These are phyloP conservation scores for Artemisia argyi DNA, from an alignment of 129 eudicot genomes.

Conservation along the genomic window DNA sequence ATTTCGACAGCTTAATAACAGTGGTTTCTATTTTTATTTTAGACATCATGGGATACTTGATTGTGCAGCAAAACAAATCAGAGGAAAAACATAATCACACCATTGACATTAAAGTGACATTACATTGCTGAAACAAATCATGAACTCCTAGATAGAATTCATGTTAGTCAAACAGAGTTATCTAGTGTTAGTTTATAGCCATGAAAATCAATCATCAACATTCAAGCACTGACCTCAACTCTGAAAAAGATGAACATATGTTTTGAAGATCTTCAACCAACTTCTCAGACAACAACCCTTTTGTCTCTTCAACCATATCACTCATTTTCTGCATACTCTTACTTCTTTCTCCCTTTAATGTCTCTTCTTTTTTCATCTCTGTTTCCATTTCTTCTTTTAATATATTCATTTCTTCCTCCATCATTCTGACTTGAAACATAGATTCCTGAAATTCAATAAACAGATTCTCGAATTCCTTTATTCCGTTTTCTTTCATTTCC, in stretches of 20 bases:
- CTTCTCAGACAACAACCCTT: constrained; percentile 47
- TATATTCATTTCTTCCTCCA: constrained; percentile 56
- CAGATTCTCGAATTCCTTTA: constrained; percentile 44
- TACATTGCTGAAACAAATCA: constrained; percentile 27
- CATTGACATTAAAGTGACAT: constrained; percentile 18
- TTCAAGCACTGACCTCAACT: constrained; percentile 54
- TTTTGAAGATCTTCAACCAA: constrained; percentile 57
- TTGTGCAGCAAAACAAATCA: not conserved
- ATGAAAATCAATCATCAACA: constrained; percentile 12
- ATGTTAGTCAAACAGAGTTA: constrained; percentile 3
- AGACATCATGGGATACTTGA: not conserved
- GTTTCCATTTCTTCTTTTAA: constrained; percentile 55
- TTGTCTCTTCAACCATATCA: constrained; percentile 32
- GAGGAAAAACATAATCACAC: constrained; percentile 22
- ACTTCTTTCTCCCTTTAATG: constrained; percentile 41
- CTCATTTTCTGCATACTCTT: constrained; percentile 40
- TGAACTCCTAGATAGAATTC: constrained; percentile 33
- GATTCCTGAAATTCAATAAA: constrained; percentile 49
- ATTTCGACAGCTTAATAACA: too few relatives aligned
- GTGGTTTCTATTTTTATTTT: not conserved
- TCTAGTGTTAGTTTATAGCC: constrained; percentile 3
- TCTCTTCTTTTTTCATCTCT: constrained; percentile 33
- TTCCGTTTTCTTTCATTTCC: constrained; percentile 63
- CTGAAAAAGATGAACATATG: constrained; percentile 49
- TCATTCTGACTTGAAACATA: constrained; percentile 47